These are phyloP conservation scores for Gossypium gossypioides DNA, from an alignment of 441 rosid species.

Conservation along the genomic window DNA sequence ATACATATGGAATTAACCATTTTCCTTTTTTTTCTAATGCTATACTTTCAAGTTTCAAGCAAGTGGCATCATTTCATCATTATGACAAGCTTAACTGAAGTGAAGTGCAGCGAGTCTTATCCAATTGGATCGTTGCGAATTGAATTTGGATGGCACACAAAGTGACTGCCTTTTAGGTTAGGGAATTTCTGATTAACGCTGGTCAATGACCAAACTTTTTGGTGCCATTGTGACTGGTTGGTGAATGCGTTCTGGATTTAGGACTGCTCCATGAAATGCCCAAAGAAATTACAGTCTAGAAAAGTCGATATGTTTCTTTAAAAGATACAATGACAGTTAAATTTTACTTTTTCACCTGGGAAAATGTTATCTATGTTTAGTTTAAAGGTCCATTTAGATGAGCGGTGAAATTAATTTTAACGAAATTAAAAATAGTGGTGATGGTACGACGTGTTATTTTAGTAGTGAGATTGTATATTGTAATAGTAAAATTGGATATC, in stretches of 20 bases:
- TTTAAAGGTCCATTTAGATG: too few relatives aligned
- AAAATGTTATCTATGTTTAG: too few relatives aligned
- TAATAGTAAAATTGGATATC: too few relatives aligned
- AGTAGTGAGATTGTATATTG: too few relatives aligned
- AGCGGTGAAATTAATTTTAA: too few relatives aligned
- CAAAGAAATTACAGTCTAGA: background rate
- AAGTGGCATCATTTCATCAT: background rate
- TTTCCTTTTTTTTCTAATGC: background rate
- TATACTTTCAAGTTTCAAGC: background rate
- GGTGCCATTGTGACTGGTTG: background rate
- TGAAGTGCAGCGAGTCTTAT: background rate
- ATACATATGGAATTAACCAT: background rate
- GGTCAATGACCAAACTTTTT: background rate
- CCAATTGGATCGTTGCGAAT: background rate
- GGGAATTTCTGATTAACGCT: background rate
- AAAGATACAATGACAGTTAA: too few relatives aligned
- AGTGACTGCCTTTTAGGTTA: background rate
- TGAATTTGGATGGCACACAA: background rate
- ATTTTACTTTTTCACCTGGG: too few relatives aligned
- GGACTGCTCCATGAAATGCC: background rate
- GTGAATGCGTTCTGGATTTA: background rate
- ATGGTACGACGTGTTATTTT: fast-evolving
- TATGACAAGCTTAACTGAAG: background rate
- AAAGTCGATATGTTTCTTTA: background rate
- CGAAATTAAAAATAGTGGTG: too few relatives aligned